Evolutionary conservation across 1,284 basidiomycete genomes (phyloP).

Genomic region (Tylopilus sp.): DNA sequence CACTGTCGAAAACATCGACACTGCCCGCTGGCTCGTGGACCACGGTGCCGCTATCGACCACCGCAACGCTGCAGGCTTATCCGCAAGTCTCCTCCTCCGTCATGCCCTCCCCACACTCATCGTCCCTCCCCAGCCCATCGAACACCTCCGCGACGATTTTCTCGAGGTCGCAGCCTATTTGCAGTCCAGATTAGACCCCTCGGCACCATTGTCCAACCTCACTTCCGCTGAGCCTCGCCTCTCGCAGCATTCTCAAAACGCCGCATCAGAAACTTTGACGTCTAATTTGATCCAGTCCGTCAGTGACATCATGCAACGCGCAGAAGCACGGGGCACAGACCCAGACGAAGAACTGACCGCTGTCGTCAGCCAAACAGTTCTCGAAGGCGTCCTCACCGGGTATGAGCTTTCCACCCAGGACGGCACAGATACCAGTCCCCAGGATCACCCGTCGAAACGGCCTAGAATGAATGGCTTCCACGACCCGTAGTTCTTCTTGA

Average conservation of each 20-base stretch:
- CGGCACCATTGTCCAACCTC: constrained; percentile 18
- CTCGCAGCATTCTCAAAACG: constrained; percentile 67
- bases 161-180: constrained; percentile 75
- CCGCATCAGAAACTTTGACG: constrained; percentile 67
- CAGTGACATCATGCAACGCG: constrained; percentile 61
- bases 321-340: constrained; percentile 59
- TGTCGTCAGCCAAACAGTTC: constrained; percentile 56
- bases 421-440: constrained; percentile 12
- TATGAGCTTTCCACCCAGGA: constrained; percentile 44
- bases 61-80: constrained; percentile 69
- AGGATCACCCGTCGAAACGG: constrained; percentile 24
- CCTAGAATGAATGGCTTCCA: constrained; percentile 27
- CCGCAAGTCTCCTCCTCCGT: constrained; percentile 48
- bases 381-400: constrained; percentile 58
- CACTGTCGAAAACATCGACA: constrained; percentile 80
- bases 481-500: constrained; percentile 7
- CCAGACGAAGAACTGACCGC: constrained; percentile 56
- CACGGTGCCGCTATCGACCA: constrained; percentile 70
- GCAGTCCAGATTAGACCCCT: constrained; percentile 40
- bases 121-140: constrained; percentile 55
- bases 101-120: constrained; percentile 1
- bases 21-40: constrained; percentile 75
- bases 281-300: constrained; percentile 63
- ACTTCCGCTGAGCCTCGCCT: constrained; percentile 33
- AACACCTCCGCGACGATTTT: constrained; percentile 74